These are phyloP conservation scores for Cladosporium sp. DNA, from an alignment of 2,329 filamentous ascomycete genomes.

Conservation along the genomic window DNA sequence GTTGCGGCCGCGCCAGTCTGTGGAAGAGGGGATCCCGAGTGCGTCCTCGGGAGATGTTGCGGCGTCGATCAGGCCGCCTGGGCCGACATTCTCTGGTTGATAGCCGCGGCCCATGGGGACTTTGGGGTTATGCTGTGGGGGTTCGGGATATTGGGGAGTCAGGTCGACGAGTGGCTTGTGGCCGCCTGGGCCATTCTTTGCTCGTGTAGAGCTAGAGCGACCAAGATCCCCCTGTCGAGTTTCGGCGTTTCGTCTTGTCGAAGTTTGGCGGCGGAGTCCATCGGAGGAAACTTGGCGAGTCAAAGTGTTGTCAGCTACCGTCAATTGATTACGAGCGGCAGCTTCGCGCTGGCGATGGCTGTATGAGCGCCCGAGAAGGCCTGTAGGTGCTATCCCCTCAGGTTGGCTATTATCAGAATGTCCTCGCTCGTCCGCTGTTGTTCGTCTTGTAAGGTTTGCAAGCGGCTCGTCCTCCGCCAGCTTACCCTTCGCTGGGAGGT, in stretches of 20 bases:
- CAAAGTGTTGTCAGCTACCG: slow-evolving; percentile 58
- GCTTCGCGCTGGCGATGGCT: slow-evolving; percentile 46
- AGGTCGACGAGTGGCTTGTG: slow-evolving; percentile 68
- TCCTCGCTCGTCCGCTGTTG: slow-evolving; percentile 6
- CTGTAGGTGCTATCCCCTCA: slow-evolving; percentile 48
- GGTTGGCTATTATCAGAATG: slow-evolving; percentile 20
- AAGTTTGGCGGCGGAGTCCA: slow-evolving; percentile 23
- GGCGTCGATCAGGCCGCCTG: slow-evolving; percentile 47
- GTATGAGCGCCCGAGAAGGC: slow-evolving; percentile 53
- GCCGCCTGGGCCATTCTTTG: slow-evolving; percentile 39
- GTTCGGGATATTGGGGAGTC: slow-evolving; percentile 63
- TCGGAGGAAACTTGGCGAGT: slow-evolving; percentile 39
- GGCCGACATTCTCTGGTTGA: slow-evolving; percentile 34
- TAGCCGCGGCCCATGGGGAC: slow-evolving; percentile 56
- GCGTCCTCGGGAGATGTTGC: slow-evolving; percentile 47
- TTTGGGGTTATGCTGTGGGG: slow-evolving; percentile 59
- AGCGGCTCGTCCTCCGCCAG: slow-evolving; percentile 39
- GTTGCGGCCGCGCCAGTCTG: slow-evolving; percentile 46
- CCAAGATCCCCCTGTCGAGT: slow-evolving; percentile 36
- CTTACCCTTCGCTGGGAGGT: slow-evolving; percentile 29
- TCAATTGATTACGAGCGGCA: slow-evolving; percentile 47
- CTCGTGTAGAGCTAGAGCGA: slow-evolving; percentile 42
- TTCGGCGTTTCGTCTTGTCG: slow-evolving; percentile 17
- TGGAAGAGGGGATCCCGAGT: slow-evolving; percentile 43
- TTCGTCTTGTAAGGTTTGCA: slow-evolving; percentile 29